Evolutionary conservation across 1,139 yeast species (phyloP).

Genomic region (Pichia sp.): DNA sequence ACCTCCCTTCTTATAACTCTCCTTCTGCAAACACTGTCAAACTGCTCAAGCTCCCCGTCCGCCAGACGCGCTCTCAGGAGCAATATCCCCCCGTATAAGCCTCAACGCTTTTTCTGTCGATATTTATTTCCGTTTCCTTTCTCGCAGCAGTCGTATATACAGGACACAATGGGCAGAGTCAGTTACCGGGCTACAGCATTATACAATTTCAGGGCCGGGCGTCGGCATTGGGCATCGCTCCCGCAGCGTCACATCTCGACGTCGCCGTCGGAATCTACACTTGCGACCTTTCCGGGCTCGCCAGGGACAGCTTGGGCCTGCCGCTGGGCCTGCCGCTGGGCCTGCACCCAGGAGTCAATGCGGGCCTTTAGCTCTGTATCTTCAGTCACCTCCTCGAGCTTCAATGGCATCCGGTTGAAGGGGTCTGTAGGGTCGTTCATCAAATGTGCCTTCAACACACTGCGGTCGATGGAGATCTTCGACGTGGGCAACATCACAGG

Average conservation of each 20-base stretch:
- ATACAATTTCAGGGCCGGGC: too few species aligned
- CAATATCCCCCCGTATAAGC: not conserved
- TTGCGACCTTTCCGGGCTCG: too few species aligned
- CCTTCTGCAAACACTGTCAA: not conserved
- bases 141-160: not conserved
- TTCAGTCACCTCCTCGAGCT: conserved; percentile 80
- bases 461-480: conserved; percentile 75
- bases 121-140: not conserved
- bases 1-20: not conserved
- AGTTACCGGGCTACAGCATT: too few species aligned
- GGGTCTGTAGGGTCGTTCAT: conserved; percentile 96
- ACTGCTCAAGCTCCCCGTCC: not conserved
- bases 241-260: conserved; percentile 21
- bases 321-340: conserved; percentile 26
- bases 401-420: conserved; percentile 87
- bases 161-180: not conserved
- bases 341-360: conserved; percentile 55
- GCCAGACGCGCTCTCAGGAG: not conserved
- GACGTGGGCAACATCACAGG: conserved; percentile 92
- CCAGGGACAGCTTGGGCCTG: not conserved
- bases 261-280: conserved; percentile 27
- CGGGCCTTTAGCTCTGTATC: conserved; percentile 60
- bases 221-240: too few species aligned
- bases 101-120: conserved; percentile 1
- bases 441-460: conserved; percentile 90